Percentiles rank a stretch among this genome's conserved stretches.
phyloP scores from a whole-genome alignment of 2,329 filamentous ascomycete species.

The Byssochlamys sp. region DNA sequence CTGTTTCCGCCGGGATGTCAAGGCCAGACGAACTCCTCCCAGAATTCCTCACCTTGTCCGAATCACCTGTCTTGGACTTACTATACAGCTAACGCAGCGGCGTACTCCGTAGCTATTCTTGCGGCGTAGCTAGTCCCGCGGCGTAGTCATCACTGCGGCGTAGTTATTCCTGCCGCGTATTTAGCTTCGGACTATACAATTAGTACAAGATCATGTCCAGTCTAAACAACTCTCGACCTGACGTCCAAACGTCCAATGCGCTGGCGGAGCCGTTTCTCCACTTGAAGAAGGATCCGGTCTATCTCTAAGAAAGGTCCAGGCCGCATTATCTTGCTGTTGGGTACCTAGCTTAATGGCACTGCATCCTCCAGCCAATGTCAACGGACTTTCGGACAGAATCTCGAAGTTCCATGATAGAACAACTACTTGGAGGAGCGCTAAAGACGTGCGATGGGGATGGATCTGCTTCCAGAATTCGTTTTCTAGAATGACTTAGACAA shows the following conservation, averaged over 20 bases:
- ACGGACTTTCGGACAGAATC: no score
- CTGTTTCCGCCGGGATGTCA: neutral
- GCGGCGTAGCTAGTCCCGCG: no score
- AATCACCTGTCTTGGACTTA: neutral
- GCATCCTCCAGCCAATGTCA: no score
- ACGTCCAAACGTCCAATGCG: neutral
- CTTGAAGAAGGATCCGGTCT: neutral
- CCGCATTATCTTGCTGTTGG: neutral
- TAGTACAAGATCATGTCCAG: neutral
- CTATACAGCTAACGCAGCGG: neutral
- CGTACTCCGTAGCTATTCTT: neutral
- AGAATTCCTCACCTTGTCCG: neutral
- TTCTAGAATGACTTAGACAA: no score
- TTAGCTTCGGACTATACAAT: neutral
- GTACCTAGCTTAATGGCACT: no score
- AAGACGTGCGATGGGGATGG: no score
- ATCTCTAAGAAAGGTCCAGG: neutral
- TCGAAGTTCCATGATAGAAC: no score
- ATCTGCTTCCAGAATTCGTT: no score
- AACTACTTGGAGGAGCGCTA: no score
- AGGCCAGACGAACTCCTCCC: neutral
- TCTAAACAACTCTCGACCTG: no score
- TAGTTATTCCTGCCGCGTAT: no score
- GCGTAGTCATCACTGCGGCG: no score
- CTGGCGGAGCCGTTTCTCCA: neutral